These are phyloP conservation scores for Fusarium stilboides DNA, from an alignment of 2,329 filamentous ascomycete genomes.

Conservation along the genomic window DNA sequence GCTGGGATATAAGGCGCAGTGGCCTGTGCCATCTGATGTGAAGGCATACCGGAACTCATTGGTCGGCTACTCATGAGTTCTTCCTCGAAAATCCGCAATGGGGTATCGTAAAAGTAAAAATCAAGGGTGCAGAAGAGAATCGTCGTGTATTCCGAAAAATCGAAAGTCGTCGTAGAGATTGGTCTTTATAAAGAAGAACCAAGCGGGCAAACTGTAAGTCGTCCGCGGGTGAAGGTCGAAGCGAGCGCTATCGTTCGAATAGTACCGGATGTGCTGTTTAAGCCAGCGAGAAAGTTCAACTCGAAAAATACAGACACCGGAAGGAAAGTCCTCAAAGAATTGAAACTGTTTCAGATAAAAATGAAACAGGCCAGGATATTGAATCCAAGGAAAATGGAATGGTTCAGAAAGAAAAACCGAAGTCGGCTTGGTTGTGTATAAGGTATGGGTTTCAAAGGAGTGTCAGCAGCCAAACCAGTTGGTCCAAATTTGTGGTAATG, in stretches of 20 bases:
- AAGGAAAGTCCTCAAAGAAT: constrained; percentile 17
- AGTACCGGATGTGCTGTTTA: constrained; percentile 43
- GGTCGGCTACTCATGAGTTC: constrained; percentile 40
- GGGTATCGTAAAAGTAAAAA: constrained; percentile 42
- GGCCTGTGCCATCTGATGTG: constrained; percentile 63
- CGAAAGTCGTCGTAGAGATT: constrained; percentile 39
- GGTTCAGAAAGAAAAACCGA: constrained; percentile 31
- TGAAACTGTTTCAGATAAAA: constrained; percentile 21
- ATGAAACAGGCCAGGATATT: constrained; percentile 27
- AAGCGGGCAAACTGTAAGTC: constrained; percentile 1
- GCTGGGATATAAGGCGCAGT: constrained; percentile 65
- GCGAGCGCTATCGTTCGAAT: constrained; percentile 37
- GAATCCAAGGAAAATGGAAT: constrained; percentile 11
- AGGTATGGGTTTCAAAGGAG: constrained; percentile 60
- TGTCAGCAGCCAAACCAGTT: constrained; percentile 73
- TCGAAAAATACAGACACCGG: constrained; percentile 48
- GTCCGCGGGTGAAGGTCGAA: constrained; percentile 33
- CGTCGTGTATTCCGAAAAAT: constrained; percentile 37
- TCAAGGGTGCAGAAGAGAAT: constrained; percentile 25
- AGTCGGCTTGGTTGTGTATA: constrained; percentile 33
- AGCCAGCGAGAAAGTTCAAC: constrained; percentile 47
- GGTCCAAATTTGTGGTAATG: constrained; percentile 58
- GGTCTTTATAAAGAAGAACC: constrained; percentile 16
- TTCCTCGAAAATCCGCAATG: constrained; percentile 40
- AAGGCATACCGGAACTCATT: constrained; percentile 61